These are phyloP conservation scores for Ogataea salicorniae DNA, from an alignment of 805 yeast species.

Conservation along the genomic window DNA sequence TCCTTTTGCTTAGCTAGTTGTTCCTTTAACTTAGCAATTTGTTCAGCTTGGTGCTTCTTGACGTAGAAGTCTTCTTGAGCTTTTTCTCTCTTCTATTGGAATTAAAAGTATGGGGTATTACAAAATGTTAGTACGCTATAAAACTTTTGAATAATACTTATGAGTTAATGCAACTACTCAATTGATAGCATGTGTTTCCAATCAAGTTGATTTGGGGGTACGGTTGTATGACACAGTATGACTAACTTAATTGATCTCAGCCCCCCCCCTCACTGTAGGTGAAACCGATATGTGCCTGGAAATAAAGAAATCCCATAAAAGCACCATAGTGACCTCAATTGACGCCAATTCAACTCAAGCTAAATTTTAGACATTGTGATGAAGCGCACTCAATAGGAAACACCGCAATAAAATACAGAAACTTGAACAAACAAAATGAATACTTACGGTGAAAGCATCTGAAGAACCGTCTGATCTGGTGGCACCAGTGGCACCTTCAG, in stretches of 20 bases:
- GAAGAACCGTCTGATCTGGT: slow-evolving; percentile 48
- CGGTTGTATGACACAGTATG: too few species aligned
- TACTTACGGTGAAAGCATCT: slow-evolving; percentile 56
- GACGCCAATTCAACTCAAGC: too few species aligned
- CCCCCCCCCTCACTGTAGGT: too few species aligned
- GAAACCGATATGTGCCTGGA: too few species aligned
- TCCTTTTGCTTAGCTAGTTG: slow-evolving; percentile 72
- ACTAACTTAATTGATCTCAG: too few species aligned
- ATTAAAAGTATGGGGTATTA: background rate
- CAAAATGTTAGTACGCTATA: slow-evolving; percentile 15
- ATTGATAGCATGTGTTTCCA: too few species aligned
- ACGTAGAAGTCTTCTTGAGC: slow-evolving; percentile 85
- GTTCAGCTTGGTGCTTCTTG: slow-evolving; percentile 87
- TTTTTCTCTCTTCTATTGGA: slow-evolving; percentile 71
- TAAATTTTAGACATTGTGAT: background rate
- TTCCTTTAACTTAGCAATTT: slow-evolving; percentile 69
- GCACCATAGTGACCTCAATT: too few species aligned
- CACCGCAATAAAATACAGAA: slow-evolving; percentile 25
- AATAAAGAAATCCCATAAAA: too few species aligned
- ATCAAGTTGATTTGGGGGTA: too few species aligned
- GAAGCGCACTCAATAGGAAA: background rate
- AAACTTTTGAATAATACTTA: too few species aligned
- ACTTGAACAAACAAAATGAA: background rate
- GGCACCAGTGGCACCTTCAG: slow-evolving; percentile 61
- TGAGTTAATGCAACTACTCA: too few species aligned